Evolutionary conservation across 148 eudicot species (phyloP).

Genomic region (Spergularia bocconei): DNA sequence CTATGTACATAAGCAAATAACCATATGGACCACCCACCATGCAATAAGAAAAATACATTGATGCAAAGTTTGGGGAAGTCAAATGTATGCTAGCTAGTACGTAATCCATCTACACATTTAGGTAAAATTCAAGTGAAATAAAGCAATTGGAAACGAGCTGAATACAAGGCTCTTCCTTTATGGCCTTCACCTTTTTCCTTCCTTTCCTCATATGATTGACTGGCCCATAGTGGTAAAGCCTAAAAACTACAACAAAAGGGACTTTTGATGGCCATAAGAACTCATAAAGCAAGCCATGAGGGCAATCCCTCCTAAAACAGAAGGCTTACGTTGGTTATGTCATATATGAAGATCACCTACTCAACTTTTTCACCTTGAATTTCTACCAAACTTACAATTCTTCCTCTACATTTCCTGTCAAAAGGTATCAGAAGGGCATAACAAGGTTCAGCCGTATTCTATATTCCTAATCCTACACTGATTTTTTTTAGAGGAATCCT

Average conservation of each 20-base stretch:
- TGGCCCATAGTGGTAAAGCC: not conserved
- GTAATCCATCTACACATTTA: not conserved
- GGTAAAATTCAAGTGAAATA: not conserved
- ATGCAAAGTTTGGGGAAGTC: not conserved
- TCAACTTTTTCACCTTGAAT: not conserved
- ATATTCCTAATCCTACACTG: no score
- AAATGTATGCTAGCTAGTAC: not conserved
- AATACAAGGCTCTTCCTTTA: not conserved
- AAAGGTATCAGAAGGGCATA: not conserved
- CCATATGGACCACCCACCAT: no score
- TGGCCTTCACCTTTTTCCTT: not conserved
- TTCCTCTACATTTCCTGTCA: not conserved
- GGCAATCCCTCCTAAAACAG: not conserved
- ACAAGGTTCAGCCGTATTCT: no score
- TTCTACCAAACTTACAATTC: not conserved
- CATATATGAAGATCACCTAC: not conserved
- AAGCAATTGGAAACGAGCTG: not conserved
- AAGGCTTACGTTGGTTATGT: not conserved
- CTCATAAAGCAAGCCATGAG: not conserved
- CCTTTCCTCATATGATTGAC: not conserved
- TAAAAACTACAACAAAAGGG: not conserved
- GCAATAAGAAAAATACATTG: no score
- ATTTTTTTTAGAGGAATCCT: no score
- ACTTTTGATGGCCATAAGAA: not conserved
- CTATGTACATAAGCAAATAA: no score